Evolutionary conservation across 2,329 filamentous ascomycete species (phyloP), one percentile per base, ranked within the genome.

Genomic region (Hirsutella minnesotensis): DNA sequence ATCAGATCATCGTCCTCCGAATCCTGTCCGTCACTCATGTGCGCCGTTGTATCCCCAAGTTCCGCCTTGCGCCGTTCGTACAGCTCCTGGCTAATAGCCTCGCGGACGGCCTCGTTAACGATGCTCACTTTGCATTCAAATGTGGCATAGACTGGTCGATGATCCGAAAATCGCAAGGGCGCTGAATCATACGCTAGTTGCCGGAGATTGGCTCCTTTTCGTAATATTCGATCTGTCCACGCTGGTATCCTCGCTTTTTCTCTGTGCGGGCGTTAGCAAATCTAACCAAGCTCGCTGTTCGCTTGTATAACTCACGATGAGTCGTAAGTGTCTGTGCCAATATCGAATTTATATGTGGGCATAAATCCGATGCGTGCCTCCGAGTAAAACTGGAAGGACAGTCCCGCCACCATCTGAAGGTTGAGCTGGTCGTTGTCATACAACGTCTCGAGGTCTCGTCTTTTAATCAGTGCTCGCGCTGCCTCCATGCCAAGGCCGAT

Each of bases 341-440:
- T 70, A 58, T 98, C 86, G 57, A 86, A 98, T 62, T 94, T 95
- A 68, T 98, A 98, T 0, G 92, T 98, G 0, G 92, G 92, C 54
- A 84, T 73, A 58, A 98, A 98, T 2, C 73, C 83, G 50, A 96
- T 94, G 43, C 77, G 77, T 5, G 85, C 83, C 64, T 98, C 92
- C 0, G 86, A 90, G 61, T 96, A 98, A 58, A 83, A 94, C 2
- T 80, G 86, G 53, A 98, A 98, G 1, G 86, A 81, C 37, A 88
- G 72, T 0, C 90, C 92, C 42, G 86, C 85, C 40, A 95, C 81
- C 92, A 96, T 98, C 69, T 96, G 89, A 9, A 96, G 68, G 58
- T 96, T 95, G 44, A 98, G 73, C 70, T 95, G 89, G 56, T 96
- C 90, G 54, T 95, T 94, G 47, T 92, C 84, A 57, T 95, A 94